A percentile compares a stretch with the other conserved stretches of the same genome.
phyloP scores from a whole-genome alignment of 2,329 filamentous ascomycete species.

The Aspergillus novofumigatus region DNA sequence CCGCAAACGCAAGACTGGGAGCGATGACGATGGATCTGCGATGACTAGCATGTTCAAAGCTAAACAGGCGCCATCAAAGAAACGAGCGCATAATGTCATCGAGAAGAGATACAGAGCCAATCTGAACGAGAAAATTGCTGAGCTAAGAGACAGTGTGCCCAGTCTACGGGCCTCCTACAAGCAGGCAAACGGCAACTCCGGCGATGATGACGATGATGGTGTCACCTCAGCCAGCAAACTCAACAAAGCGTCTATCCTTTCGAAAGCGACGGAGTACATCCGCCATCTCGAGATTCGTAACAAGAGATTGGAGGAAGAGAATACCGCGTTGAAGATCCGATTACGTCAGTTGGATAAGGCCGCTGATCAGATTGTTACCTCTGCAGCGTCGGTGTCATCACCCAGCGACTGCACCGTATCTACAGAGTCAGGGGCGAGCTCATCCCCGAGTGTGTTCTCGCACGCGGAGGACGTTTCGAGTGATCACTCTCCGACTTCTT shows the following conservation, averaged over 20 bases:
- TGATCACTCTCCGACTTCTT: conserved; percentile 28
- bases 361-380: conserved; percentile 38
- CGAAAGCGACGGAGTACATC: conserved; percentile 96
- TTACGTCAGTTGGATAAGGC: conserved; percentile 73
- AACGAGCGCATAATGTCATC: conserved; percentile 97
- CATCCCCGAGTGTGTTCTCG: conserved; percentile 40
- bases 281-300: conserved; percentile 89
- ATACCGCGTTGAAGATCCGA: conserved; percentile 70
- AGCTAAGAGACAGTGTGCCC: conserved; percentile 85
- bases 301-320: conserved; percentile 75
- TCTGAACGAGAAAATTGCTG: conserved; percentile 94
- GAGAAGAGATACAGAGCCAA: conserved; percentile 96
- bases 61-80: conserved; percentile 66
- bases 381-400: conserved; percentile 36
- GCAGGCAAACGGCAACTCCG: conserved; percentile 33
- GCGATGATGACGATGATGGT: conserved; percentile 74
- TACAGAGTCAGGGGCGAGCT: conserved; percentile 32
- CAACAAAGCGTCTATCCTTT: conserved; percentile 95
- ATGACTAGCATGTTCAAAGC: conserved; percentile 27
- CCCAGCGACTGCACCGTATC: conserved; percentile 37
- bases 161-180: conserved; percentile 81
- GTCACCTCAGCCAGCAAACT: conserved; percentile 86
- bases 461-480: conserved; percentile 33
- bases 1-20: conserved; percentile 68
- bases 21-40: conserved; percentile 41